Evolutionary conservation across 2,329 filamentous ascomycete genomes (phyloP), one percentile per base, ranked within the genome.

Genomic region (Diaporthe velutina): DNA sequence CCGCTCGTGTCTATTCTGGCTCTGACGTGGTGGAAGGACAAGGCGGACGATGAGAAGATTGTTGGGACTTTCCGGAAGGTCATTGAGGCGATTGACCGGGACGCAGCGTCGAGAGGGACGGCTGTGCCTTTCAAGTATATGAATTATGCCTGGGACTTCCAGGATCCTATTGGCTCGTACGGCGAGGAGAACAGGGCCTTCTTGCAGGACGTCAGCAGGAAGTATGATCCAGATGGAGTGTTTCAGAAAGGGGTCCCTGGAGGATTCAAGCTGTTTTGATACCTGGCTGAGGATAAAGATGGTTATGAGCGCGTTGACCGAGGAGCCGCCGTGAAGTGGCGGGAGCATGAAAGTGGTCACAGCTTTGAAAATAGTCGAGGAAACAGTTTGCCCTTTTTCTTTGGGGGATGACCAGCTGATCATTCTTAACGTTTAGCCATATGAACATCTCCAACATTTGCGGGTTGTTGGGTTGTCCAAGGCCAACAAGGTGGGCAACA

Each of bases 141-240:
- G 77, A 79, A 79, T 72, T 79, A 80, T 52, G 77, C 79, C 17
- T 77, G 64, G 48, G 19, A 13, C 19, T 48, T 71, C n/a, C 78
- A 80, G 74, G 68, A 79, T 50, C 73, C 77, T 13, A 76, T 78
- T 15, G n/a, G 35, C 4, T 77, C 77, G 33, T 80, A 71, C 30
- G 73, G 73, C 2, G 19, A 22, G 33, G 67, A 71, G 22, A 71
- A 66, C 50, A 57, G 35, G 15, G 8, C 42, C 1, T 54, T 55
- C 5, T 28, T 74, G 28, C 54, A 57, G 2, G 17, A 57, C 19
- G 67, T 61, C 3, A 71, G 66, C 50, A 45, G 22, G 25, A 40
- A 40, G 19, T 74, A 71, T 25, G 73, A 74, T 71, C 55, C 52
- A 10, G 70, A 64, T 19, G 75, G 72, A 0, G 9, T 78, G 17